phyloP scores from a whole-genome alignment of 2,329 filamentous ascomycete species.

The Colletotrichum echinochloae region DNA sequence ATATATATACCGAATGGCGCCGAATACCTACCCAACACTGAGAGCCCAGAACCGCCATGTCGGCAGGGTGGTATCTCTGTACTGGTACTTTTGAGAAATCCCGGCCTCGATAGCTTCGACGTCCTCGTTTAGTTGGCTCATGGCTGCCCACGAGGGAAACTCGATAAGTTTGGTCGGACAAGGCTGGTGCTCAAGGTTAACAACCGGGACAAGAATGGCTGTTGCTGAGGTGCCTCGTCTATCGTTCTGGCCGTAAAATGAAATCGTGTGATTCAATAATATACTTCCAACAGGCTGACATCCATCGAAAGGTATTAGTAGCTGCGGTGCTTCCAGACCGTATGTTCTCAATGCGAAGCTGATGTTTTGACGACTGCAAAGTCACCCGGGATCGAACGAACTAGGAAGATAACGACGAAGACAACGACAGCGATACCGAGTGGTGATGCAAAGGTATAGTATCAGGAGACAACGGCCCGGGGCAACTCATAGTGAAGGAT shows the following conservation, averaged over 20 bases:
- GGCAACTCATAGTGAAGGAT: constrained; percentile 30
- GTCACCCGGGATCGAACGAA: background rate
- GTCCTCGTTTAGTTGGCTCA: constrained; percentile 12
- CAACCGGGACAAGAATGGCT: background rate
- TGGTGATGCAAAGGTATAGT: constrained; percentile 4
- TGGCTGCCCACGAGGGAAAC: background rate
- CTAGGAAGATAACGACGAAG: background rate
- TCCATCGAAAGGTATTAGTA: background rate
- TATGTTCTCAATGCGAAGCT: background rate
- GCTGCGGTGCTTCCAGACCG: background rate
- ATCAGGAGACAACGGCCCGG: background rate
- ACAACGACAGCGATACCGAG: background rate
- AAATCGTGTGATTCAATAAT: too few species aligned
- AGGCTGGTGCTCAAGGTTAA: background rate
- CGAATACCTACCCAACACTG: constrained; percentile 47
- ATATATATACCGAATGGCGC: background rate
- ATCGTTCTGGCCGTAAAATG: background rate
- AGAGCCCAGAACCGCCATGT: constrained; percentile 50
- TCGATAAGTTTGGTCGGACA: background rate
- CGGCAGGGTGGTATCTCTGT: constrained; percentile 43
- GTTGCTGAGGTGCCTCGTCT: too few species aligned
- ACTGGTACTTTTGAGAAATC: background rate
- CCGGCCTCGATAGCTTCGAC: constrained; percentile 17
- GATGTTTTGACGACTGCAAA: background rate
- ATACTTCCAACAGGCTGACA: background rate